phyloP scores from a whole-genome alignment of 1,139 yeast species.

The Cylindricascospora bacillispora region DNA sequence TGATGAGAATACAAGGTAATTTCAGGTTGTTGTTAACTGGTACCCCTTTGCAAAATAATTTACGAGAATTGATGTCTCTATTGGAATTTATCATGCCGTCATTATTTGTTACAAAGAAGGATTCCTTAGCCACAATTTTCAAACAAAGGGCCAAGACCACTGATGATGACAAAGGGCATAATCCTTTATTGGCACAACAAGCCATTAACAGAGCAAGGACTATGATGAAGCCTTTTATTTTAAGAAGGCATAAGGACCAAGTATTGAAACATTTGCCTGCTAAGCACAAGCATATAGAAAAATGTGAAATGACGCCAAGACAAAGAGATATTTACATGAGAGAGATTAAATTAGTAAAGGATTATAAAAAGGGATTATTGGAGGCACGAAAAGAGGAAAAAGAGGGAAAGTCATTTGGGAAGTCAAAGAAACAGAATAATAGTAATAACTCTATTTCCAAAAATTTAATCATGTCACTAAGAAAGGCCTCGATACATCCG shows the following conservation, averaged over 20 bases:
- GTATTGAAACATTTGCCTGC: constrained; percentile 80
- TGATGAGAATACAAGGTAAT: constrained; percentile 70
- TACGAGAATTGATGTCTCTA: constrained; percentile 78
- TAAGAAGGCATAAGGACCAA: constrained; percentile 84
- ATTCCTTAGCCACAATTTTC: constrained; percentile 70
- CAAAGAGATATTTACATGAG: constrained; percentile 53
- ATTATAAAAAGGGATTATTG: constrained; percentile 32
- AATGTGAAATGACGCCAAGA: constrained; percentile 45
- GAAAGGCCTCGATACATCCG: constrained; percentile 71
- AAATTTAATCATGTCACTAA: constrained; percentile 53
- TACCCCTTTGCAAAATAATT: constrained; percentile 89
- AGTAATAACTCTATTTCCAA: constrained; percentile 30
- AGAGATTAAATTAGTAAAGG: constrained; percentile 42
- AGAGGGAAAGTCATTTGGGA: constrained; percentile 29
- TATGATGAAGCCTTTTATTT: constrained; percentile 96
- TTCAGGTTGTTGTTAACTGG: constrained; percentile 86
- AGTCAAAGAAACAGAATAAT: constrained; percentile 20
- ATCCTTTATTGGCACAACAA: constrained; percentile 78
- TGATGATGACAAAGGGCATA: constrained; percentile 39
- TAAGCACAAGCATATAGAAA: constrained; percentile 50
- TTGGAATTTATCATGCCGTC: constrained; percentile 83
- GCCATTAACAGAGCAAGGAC: constrained; percentile 88
- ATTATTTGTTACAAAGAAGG: constrained; percentile 68
- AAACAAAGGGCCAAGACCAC: constrained; percentile 70
- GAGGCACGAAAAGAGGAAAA: constrained; percentile 9